Base-by-base conservation (phyloP, 164 flowering plant genomes). In the Pachysandra terminalis region DNA sequence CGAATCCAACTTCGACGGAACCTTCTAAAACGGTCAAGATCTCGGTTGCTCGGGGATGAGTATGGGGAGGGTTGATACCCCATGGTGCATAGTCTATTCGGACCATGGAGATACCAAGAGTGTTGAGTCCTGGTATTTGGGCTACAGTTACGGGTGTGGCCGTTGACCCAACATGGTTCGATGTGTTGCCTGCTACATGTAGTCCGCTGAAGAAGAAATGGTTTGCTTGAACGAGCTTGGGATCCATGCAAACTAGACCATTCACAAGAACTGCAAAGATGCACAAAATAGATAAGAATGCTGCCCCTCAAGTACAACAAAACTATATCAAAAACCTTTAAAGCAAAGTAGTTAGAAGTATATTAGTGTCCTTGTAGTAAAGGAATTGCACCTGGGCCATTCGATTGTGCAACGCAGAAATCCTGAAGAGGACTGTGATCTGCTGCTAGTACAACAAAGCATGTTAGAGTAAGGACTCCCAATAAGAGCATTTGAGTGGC, bases 371-470 rank as follows among this genome's bases (percentile, higher is more conserved):
- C 21, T 54, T 16, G 9, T 55, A 19, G n/a, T 54, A 14, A 9
- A 22, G 23, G n/a, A 56, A 4, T 21, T 25, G 9, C 26, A 77
- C 80, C 80, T 70, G 69, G 27, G 67, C 70, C 54, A 17, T 16
- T 61, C 40, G 55, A 25, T 23, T 64, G 49, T 19, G 81, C 81
- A 3, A 78, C 81, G 5, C 81, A 78, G 58, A 74, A 71, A 66
- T 78, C 81, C 66, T 78, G 81, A 23, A 72, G 48, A 0, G 81
- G 73, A 16, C 45, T 45, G 4, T 71, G 74, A 45, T 64, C 78
- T 59, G 67, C 57, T 6, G 75, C 78, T 16, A 61, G 24, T 60
- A 71, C 74, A 35, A 64, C 25, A 49, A 41, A 59, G 49, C 56
- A 67, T 35, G 64, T 67, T 10, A 71, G 35, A 41, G 70, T 22